phyloP scores from a whole-genome alignment of 495 filamentous ascomycete genomes.

The Annulohypoxylon bovei region DNA sequence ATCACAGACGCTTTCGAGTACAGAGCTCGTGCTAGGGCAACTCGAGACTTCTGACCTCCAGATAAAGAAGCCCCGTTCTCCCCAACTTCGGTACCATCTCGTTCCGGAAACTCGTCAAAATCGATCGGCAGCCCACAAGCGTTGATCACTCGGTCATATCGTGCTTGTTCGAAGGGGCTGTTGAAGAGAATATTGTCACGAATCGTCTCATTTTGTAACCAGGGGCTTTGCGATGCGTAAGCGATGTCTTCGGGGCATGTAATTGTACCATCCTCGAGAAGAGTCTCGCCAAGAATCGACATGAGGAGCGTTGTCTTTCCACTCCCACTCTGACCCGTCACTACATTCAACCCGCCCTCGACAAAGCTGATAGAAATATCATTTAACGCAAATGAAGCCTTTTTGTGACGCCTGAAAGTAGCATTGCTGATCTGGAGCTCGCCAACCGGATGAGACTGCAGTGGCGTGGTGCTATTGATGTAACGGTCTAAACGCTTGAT shows the following conservation, averaged over 20 bases:
- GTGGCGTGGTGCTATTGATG: constrained; percentile 53
- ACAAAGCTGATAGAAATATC: constrained; percentile 61
- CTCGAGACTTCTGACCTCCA: constrained; percentile 75
- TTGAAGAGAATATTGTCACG: constrained; percentile 68
- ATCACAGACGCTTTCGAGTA: constrained; percentile 72
- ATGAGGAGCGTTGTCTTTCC: constrained; percentile 73
- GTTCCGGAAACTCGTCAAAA: constrained; percentile 58
- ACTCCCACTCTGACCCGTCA: constrained; percentile 65
- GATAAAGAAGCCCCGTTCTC: constrained; percentile 75
- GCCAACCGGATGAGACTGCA: constrained; percentile 54
- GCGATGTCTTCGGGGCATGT: constrained; percentile 64
- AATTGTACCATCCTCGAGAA: constrained; percentile 52
- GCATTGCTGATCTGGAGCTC: constrained; percentile 53
- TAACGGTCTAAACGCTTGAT: constrained; percentile 58
- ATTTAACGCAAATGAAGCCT: constrained; percentile 56
- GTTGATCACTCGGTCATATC: constrained; percentile 68
- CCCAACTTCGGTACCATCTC: constrained; percentile 69
- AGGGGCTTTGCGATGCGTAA: constrained; percentile 64
- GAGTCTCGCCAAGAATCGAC: constrained; percentile 69
- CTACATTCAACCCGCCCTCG: constrained; percentile 61
- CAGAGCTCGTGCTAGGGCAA: constrained; percentile 74
- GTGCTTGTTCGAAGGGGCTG: constrained; percentile 54
- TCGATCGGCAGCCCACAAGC: constrained; percentile 72
- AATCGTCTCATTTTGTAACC: constrained; percentile 66
- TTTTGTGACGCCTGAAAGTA: constrained; percentile 56